Conservation (phyloP, 495 filamentous ascomycete genomes). For the Penicillium riverlandense region DNA sequence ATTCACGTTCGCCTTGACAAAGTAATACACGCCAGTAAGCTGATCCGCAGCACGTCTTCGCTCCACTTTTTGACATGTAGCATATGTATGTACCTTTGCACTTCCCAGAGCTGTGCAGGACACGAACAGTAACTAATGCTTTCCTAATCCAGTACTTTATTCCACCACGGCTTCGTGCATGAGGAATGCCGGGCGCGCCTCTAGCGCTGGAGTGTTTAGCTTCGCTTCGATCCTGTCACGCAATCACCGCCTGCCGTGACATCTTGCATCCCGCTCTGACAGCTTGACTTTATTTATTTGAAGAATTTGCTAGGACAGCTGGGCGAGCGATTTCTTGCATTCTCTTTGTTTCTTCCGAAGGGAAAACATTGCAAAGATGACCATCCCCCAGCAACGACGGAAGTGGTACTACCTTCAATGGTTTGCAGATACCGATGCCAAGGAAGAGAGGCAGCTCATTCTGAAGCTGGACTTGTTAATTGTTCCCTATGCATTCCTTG, state of each 20-base stretch:
- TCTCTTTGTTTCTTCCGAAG: not conserved
- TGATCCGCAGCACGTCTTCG: constrained; percentile 15
- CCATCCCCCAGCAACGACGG: constrained; percentile 12
- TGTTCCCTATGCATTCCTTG: constrained; percentile 32
- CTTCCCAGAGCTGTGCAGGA: not conserved
- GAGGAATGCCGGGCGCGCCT: too few species aligned
- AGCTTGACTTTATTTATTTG: not conserved
- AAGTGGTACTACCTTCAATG: constrained; percentile 36
- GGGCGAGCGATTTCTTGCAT: too few species aligned
- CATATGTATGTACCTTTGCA: not conserved
- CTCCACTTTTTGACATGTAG: constrained; percentile 16
- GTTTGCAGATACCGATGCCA: constrained; percentile 35
- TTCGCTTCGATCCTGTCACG: constrained; percentile 7
- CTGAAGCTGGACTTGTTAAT: constrained; percentile 38
- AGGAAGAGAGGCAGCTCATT: constrained; percentile 34
- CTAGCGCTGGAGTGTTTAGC: not conserved
- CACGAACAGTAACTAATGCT: not conserved
- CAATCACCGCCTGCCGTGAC: constrained; percentile 10
- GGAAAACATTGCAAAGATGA: constrained; percentile 7
- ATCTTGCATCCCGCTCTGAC: constrained; percentile 7
- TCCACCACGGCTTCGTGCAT: too few species aligned
- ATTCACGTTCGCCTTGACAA: too few species aligned
- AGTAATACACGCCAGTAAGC: not conserved
- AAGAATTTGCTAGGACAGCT: not conserved
- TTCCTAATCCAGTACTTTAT: not conserved